A percentile compares a stretch with the other conserved stretches of the same genome.
These are phyloP conservation scores for Tylopilus intermedius DNA, from an alignment of 768 basidiomycete genomes.

Conservation along the genomic window DNA sequence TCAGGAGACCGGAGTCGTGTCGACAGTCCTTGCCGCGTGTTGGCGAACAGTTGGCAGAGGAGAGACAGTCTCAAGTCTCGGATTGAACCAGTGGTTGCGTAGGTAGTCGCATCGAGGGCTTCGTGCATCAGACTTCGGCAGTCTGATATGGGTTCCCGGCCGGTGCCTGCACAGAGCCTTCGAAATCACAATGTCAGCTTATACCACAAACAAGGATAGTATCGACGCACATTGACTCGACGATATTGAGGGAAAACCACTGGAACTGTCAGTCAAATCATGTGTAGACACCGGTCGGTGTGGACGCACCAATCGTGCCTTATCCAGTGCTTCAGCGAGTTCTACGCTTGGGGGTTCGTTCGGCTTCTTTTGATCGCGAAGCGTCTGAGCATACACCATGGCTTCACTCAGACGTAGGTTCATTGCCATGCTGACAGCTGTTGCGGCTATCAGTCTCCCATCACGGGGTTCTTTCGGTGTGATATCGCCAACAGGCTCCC, in stretches of 20 bases:
- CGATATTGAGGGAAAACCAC: constrained; percentile 38
- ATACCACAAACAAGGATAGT: not conserved
- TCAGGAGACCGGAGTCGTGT: constrained; percentile 26
- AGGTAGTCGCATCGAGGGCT: constrained; percentile 26
- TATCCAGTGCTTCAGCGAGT: constrained; percentile 31
- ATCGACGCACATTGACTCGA: constrained; percentile 36
- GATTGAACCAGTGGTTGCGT: constrained; percentile 15
- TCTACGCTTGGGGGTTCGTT: constrained; percentile 26
- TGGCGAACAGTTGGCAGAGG: constrained; percentile 32
- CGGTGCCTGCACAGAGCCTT: constrained; percentile 42
- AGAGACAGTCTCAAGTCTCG: constrained; percentile 38
- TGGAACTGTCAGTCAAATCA: constrained; percentile 21
- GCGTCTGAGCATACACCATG: constrained; percentile 28
- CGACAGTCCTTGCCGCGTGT: constrained; percentile 29
- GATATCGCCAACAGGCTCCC: constrained; percentile 38
- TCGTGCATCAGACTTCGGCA: constrained; percentile 29
- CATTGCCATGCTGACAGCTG: constrained; percentile 45
- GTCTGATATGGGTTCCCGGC: constrained; percentile 36
- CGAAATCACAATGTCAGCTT: not conserved
- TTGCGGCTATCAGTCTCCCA: constrained; percentile 36
- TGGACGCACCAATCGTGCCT: constrained; percentile 35
- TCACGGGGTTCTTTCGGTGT: constrained; percentile 32
- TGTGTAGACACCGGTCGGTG: constrained; percentile 3
- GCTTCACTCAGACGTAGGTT: constrained; percentile 38
- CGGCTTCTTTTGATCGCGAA: constrained; percentile 28